These are phyloP conservation scores for Euryodendron excelsum DNA, from an alignment of 148 eudicot genomes.

Conservation along the genomic window DNA sequence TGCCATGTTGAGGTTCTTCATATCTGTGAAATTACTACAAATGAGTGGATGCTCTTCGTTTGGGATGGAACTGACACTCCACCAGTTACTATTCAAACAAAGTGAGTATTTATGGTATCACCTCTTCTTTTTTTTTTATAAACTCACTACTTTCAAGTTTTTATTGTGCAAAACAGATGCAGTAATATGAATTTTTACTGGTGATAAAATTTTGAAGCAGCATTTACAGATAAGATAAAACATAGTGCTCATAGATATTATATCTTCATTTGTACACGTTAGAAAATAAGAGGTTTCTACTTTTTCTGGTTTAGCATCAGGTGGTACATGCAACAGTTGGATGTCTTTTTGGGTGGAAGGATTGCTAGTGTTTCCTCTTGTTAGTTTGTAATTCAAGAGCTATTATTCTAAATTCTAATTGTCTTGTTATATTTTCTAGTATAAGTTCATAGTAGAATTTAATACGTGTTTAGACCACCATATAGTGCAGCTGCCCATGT, in stretches of 20 bases:
- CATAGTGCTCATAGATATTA: neutral
- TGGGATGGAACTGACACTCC: constrained; percentile 98
- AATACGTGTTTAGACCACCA: too few relatives aligned
- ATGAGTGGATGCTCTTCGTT: constrained; percentile 62
- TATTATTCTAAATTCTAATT: too few relatives aligned
- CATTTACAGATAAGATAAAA: neutral
- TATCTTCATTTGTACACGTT: neutral
- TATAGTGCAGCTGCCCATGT: too few relatives aligned
- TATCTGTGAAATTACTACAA: constrained; percentile 41
- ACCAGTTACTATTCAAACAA: constrained; percentile 39
- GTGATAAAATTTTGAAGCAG: neutral
- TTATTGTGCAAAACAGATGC: neutral
- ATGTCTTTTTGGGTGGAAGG: too few relatives aligned
- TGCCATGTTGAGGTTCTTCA: constrained; percentile 57
- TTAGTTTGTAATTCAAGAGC: too few relatives aligned
- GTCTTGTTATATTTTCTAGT: too few relatives aligned
- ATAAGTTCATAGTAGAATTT: too few relatives aligned
- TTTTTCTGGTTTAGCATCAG: too few relatives aligned
- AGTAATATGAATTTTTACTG: neutral
- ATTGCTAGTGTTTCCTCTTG: too few relatives aligned
- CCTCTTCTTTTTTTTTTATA: too few relatives aligned
- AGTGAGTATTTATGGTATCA: constrained; percentile 42
- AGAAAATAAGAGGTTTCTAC: neutral
- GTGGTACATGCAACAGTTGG: too few relatives aligned
- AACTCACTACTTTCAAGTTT: neutral